A percentile compares a stretch with the other conserved stretches of the same genome.
These are phyloP conservation scores for Colletotrichum viniferum DNA, from an alignment of 2,329 filamentous ascomycete genomes.

Conservation along the genomic window DNA sequence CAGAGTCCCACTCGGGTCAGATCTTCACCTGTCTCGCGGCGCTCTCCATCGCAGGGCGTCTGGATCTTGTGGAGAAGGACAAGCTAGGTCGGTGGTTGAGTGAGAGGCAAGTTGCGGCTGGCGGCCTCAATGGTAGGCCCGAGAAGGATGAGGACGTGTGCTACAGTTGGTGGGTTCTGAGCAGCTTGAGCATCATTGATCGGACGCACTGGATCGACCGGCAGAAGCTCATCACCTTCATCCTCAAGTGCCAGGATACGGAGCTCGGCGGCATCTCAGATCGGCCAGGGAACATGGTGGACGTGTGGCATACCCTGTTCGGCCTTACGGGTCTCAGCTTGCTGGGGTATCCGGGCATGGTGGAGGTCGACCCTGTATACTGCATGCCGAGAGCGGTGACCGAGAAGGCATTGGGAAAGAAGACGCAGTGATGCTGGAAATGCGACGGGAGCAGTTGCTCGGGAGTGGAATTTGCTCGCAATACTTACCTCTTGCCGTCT, in stretches of 20 bases:
- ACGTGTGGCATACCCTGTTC: conserved; percentile 96
- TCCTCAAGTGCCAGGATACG: conserved; percentile 85
- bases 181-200: conserved; percentile 87
- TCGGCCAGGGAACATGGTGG: conserved; percentile 90
- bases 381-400: conserved; percentile 76
- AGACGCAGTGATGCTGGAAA: background rate
- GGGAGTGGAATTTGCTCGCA: background rate
- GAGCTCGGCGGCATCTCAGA: conserved; percentile 88
- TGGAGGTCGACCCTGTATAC: conserved; percentile 87
- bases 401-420: conserved; percentile 55
- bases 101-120: conserved; percentile 85
- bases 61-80: conserved; percentile 83
- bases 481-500: conserved; percentile 65
- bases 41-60: conserved; percentile 78
- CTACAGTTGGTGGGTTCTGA: conserved; percentile 99
- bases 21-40: conserved; percentile 94
- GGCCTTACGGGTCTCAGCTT: conserved; percentile 88
- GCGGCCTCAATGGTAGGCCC: conserved; percentile 90
- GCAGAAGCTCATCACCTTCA: conserved; percentile 78
- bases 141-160: conserved; percentile 97
- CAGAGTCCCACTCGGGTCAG: conserved; percentile 93
- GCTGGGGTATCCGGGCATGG: conserved; percentile 75
- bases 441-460: background rate
- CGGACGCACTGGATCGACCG: conserved; percentile 93
- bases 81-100: conserved; percentile 89